Conservation (phyloP, 2,329 filamentous ascomycete species). For the Aspergillus versicolor region DNA sequence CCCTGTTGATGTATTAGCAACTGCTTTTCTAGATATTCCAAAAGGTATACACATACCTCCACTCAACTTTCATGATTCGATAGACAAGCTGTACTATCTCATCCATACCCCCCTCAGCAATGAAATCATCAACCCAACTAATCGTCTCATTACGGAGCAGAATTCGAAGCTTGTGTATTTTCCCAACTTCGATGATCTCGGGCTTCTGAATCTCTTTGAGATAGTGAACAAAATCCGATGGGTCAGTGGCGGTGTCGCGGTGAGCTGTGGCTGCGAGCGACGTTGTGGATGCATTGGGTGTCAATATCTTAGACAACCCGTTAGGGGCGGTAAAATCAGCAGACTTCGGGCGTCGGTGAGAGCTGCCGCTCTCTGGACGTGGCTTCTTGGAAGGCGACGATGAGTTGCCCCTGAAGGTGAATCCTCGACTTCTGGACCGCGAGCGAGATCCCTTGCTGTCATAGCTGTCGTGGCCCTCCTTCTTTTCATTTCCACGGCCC, state of each 20-base stretch:
- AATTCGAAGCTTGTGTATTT: constrained; percentile 87
- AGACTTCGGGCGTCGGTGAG: constrained; percentile 70
- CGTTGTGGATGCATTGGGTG: constrained; percentile 56
- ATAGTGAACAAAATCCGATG: constrained; percentile 83
- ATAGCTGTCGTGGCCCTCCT: constrained; percentile 40
- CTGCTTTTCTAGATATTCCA: too few species aligned
- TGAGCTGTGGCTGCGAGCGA: constrained; percentile 61
- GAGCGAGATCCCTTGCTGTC: constrained; percentile 48
- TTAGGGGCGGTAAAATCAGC: constrained; percentile 63
- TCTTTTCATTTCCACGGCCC: constrained; percentile 45
- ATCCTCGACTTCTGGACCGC: constrained; percentile 68
- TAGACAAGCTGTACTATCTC: constrained; percentile 84
- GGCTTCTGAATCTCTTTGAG: constrained; percentile 78
- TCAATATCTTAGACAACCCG: constrained; percentile 57
- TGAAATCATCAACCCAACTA: constrained; percentile 90
- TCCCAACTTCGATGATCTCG: constrained; percentile 84
- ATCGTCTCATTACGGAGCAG: constrained; percentile 93
- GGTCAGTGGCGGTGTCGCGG: constrained; percentile 71
- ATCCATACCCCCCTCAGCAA: constrained; percentile 84
- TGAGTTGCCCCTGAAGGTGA: constrained; percentile 69
- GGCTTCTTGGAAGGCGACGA: constrained; percentile 72
- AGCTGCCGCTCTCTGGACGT: constrained; percentile 64
- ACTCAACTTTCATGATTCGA: constrained; percentile 92
- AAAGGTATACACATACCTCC: constrained; percentile 65
- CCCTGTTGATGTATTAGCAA: constrained; percentile 53